Evolutionary conservation across 176 grass and related monocot genomes (phyloP).

Genomic region (Carex pumila): DNA sequence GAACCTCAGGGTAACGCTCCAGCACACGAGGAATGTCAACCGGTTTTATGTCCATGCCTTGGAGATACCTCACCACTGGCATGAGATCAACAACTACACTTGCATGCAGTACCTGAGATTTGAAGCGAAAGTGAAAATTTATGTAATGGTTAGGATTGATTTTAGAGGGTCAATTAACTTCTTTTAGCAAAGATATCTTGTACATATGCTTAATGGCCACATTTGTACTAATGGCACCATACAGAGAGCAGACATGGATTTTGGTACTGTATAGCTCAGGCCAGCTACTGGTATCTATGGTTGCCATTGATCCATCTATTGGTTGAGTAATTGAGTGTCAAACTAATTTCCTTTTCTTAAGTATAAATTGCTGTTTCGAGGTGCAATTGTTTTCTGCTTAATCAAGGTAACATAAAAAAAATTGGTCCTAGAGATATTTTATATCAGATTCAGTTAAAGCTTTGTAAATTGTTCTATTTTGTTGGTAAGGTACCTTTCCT

Average conservation of each 20-base stretch:
- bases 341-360: too few relatives aligned
- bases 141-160: not conserved
- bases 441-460: not conserved
- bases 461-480: not conserved
- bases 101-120: conserved; percentile 37
- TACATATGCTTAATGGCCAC: not conserved
- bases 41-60: conserved; percentile 38
- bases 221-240: not conserved
- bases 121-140: not conserved
- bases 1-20: conserved; percentile 40
- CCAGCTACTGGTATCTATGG: not conserved
- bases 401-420: not conserved
- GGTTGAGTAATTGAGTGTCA: too few relatives aligned
- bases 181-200: not conserved
- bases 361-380: not conserved
- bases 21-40: conserved; percentile 31
- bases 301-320: not conserved
- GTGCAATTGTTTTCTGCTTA: not conserved
- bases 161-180: not conserved
- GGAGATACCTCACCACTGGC: conserved; percentile 34
- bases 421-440: not conserved
- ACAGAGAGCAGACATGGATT: not conserved
- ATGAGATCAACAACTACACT: conserved; percentile 36
- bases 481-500: not conserved
- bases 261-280: not conserved